These are phyloP conservation scores for Candida parachauliodes DNA, from an alignment of 805 yeast genomes.

Conservation along the genomic window DNA sequence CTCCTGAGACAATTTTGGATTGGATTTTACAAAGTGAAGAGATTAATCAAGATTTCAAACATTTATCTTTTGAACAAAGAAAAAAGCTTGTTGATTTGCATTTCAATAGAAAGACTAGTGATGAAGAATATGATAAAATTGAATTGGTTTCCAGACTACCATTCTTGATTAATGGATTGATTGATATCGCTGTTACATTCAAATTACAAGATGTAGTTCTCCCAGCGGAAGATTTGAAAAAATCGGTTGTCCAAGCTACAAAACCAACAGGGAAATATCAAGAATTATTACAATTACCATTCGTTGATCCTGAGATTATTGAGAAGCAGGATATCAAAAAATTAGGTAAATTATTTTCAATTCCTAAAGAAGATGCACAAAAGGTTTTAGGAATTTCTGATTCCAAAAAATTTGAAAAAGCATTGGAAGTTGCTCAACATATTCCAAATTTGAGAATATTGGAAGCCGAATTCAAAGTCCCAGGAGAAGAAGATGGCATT, in stretches of 20 bases:
- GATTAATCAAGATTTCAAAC: slow-evolving; percentile 41
- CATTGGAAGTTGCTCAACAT: slow-evolving; percentile 53
- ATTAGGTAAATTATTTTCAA: slow-evolving; percentile 65
- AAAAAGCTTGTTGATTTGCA: slow-evolving; percentile 52
- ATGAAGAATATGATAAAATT: slow-evolving; percentile 41
- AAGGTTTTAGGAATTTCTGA: slow-evolving; percentile 54
- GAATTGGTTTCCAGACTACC: slow-evolving; percentile 63
- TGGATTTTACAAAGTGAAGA: slow-evolving; percentile 70
- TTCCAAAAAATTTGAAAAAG: slow-evolving; percentile 41
- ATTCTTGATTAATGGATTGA: slow-evolving; percentile 60
- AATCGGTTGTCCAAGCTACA: slow-evolving; percentile 75
- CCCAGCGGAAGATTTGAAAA: slow-evolving; percentile 61
- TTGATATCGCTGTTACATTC: slow-evolving; percentile 80
- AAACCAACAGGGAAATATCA: slow-evolving; percentile 47
- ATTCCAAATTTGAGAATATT: slow-evolving; percentile 70
- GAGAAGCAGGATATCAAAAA: slow-evolving; percentile 45
- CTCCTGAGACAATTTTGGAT: slow-evolving; percentile 53
- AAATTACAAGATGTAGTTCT: slow-evolving; percentile 65
- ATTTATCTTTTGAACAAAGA: slow-evolving; percentile 45
- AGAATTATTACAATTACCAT: slow-evolving; percentile 79
- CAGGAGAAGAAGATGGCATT: slow-evolving; percentile 68
- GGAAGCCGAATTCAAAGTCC: slow-evolving; percentile 73
- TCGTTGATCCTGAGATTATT: slow-evolving; percentile 50
- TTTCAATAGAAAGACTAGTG: slow-evolving; percentile 46
- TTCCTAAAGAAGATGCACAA: slow-evolving; percentile 52